Evolutionary conservation across 2,329 filamentous ascomycete species (phyloP).

Genomic region (Diaporthe eres): DNA sequence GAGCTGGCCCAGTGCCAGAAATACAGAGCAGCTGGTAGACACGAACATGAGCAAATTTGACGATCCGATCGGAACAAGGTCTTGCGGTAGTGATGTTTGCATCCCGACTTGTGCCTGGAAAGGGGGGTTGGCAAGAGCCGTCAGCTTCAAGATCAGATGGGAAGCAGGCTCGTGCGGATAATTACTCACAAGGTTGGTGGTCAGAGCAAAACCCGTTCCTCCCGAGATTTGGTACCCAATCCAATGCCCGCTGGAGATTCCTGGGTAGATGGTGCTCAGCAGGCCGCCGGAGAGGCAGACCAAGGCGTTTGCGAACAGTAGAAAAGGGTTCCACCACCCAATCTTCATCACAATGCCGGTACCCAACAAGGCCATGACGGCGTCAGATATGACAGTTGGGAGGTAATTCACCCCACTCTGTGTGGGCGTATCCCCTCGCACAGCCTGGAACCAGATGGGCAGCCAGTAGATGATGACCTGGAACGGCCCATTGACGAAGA

Average conservation of each 20-base stretch:
- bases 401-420: slow-evolving; percentile 57
- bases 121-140: not conserved
- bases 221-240: slow-evolving; percentile 63
- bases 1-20: slow-evolving; percentile 61
- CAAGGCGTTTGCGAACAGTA: slow-evolving; percentile 51
- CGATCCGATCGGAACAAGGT: not conserved
- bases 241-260: slow-evolving; percentile 53
- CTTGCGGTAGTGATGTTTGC: not conserved
- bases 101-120: slow-evolving; percentile 48
- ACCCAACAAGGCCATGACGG: slow-evolving; percentile 49
- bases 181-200: slow-evolving; percentile 12
- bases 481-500: slow-evolving; percentile 59
- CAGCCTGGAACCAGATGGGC: slow-evolving; percentile 65
- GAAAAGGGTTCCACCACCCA: slow-evolving; percentile 46
- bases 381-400: slow-evolving; percentile 54
- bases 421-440: slow-evolving; percentile 56
- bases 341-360: slow-evolving; percentile 53
- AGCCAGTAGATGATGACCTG: slow-evolving; percentile 62
- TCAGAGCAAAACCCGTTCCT: slow-evolving; percentile 60
- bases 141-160: not conserved
- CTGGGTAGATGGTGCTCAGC: slow-evolving; percentile 53
- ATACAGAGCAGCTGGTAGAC: slow-evolving; percentile 54
- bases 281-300: slow-evolving; percentile 54
- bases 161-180: not conserved
- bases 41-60: slow-evolving; percentile 7